Evolutionary conservation across 2,329 filamentous ascomycete species (phyloP), one percentile per base, ranked within the genome.

Genomic region (Pseudonectria buxi): DNA sequence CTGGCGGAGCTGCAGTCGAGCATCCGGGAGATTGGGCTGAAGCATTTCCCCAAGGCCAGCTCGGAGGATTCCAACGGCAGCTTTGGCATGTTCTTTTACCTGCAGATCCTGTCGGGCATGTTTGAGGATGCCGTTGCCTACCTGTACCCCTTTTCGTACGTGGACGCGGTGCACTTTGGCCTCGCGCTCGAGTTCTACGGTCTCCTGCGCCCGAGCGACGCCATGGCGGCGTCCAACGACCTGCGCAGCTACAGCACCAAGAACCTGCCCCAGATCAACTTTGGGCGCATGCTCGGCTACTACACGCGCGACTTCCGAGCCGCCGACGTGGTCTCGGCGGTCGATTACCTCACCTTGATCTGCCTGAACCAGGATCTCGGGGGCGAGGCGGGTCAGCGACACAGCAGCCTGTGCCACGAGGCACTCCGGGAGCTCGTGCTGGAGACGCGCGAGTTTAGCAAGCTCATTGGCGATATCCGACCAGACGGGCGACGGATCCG

Each of bases 221-320:
- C 87, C 44, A 75, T 78, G 50, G 76, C 77, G 7, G 78, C 78
- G 9, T 79, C 83, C 33, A 83, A 83, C 55, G 85, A 94, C 50
- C 64, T 82, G 30, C 64, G 78, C 28, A 78, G 70, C 47, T 65
- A 78, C 60, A 86, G 78, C 49, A 83, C 74, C 52, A 76, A 80
- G 48, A 74, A 77, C 45, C 71, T 78, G 44, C 74, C 88, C 5
- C 88, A 95, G 58, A 82, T 98, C 62, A 95, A 92, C 68, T 96
- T 96, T 63, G 89, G 86, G 29, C 83, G 85, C 40, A 86, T 96
- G 70, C 72, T 96, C 42, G 94, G 90, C 27, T 87, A 92, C 59
- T 98, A 98, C 68, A 98, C 94, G 4, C 78, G 84, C 35, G 89
- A 95, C 61, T 98, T 98, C 76, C 83, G 92, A 34, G 86, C 87